These are phyloP conservation scores for Pholiota adiposa DNA, from an alignment of 1,284 basidiomycete species.

Conservation along the genomic window DNA sequence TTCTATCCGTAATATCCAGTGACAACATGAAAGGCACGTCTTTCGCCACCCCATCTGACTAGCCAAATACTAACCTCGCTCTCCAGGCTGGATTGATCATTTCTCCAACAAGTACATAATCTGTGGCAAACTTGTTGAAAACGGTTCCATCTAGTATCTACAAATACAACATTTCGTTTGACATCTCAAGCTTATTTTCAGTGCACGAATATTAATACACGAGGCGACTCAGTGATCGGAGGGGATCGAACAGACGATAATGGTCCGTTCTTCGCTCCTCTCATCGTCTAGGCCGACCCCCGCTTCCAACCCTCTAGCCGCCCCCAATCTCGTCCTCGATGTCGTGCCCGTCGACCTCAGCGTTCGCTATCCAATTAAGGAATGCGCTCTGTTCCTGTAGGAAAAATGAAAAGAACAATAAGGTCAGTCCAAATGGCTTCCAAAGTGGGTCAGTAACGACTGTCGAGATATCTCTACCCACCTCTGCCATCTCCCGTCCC, in stretches of 20 bases:
- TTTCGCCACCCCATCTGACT: not conserved
- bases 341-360: not conserved
- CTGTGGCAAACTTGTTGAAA: constrained; percentile 84
- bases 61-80: not conserved
- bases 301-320: not conserved
- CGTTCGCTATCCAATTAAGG: constrained; percentile 12
- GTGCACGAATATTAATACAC: not conserved
- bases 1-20: constrained; percentile 42
- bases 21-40: constrained; percentile 84
- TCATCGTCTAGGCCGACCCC: not conserved
- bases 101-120: constrained; percentile 88
- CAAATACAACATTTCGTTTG: not conserved
- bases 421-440: too few species aligned
- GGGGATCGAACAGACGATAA: not conserved
- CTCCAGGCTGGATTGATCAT: constrained; percentile 84
- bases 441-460: not conserved
- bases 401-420: too few species aligned
- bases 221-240: not conserved
- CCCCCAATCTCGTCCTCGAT: not conserved
- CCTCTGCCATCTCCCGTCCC: constrained; percentile 25
- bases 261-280: not conserved
- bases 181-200: not conserved
- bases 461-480: constrained; percentile 12
- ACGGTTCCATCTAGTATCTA: constrained; percentile 45
- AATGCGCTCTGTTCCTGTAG: constrained; percentile 16